Conservation (phyloP, 73 alveolate species). For the Blepharisma stoltei region DNA sequence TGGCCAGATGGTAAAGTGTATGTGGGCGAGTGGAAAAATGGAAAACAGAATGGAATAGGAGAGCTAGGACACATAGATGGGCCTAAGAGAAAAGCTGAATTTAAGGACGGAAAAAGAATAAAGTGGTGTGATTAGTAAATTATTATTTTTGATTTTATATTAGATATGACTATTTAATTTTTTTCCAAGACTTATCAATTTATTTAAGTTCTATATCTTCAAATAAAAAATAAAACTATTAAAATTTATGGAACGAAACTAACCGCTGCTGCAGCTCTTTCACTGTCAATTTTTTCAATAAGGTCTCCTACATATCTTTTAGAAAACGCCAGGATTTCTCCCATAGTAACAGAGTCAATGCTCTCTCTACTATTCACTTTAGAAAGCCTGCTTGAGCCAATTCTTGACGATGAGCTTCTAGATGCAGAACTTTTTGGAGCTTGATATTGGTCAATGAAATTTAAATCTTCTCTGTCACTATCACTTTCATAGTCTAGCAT, state of each 20-base stretch:
- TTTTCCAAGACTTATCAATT: no score
- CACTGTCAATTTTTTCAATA: constrained; percentile 36
- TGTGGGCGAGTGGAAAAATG: constrained; percentile 77
- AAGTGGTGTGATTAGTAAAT: constrained; percentile 40
- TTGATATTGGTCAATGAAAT: constrained; percentile 42
- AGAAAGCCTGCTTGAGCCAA: background rate
- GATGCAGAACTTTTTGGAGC: no score
- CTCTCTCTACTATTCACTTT: background rate
- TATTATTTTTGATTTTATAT: background rate
- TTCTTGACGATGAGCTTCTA: background rate
- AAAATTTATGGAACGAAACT: no score
- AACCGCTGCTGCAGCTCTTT: constrained; percentile 1
- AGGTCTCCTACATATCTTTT: constrained; percentile 44
- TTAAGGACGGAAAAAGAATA: constrained; percentile 53
- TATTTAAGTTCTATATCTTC: no score
- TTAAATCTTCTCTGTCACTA: constrained; percentile 65
- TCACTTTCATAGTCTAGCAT: constrained; percentile 92
- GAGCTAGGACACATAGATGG: constrained; percentile 37
- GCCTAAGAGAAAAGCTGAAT: constrained; percentile 43
- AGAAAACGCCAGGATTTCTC: constrained; percentile 29
- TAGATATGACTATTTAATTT: no score
- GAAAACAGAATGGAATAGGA: constrained; percentile 86
- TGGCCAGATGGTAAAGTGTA: constrained; percentile 83
- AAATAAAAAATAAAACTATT: no score
- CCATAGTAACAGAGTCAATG: constrained; percentile 10